Evolutionary conservation across 2,329 filamentous ascomycete species (phyloP).

Genomic region (Talaromyces sp.): DNA sequence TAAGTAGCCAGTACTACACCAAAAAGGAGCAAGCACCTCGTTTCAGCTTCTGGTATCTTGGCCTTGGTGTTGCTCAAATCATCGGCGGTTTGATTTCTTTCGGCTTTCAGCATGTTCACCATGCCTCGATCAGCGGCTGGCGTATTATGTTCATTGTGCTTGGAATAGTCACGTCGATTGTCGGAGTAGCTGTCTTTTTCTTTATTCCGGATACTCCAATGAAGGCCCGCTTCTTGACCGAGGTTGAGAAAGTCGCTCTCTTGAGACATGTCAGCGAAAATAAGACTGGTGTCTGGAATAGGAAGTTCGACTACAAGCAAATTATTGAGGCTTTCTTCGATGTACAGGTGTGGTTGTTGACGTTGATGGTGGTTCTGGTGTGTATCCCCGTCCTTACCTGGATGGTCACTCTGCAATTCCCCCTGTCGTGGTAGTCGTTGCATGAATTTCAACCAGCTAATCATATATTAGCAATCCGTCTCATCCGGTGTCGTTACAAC

Average conservation of each 20-base stretch:
- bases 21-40: conserved; percentile 54
- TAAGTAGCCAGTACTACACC: conserved; percentile 57
- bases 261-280: conserved; percentile 44
- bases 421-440: not conserved
- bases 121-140: conserved; percentile 39
- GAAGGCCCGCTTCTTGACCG: conserved; percentile 30
- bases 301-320: conserved; percentile 45
- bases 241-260: conserved; percentile 35
- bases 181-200: conserved; percentile 39
- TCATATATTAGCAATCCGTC: conserved; percentile 28
- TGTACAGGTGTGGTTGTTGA: conserved; percentile 44
- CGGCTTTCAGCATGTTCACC: conserved; percentile 49
- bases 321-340: conserved; percentile 44
- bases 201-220: conserved; percentile 50
- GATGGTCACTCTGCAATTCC: no score
- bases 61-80: conserved; percentile 53
- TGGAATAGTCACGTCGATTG: conserved; percentile 43
- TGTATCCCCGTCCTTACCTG: not conserved
- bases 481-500: conserved; percentile 44
- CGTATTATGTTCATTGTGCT: conserved; percentile 49
- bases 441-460: conserved; percentile 13
- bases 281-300: conserved; percentile 50
- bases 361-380: conserved; percentile 22
- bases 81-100: conserved; percentile 39
- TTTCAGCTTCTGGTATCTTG: conserved; percentile 58